phyloP scores from a whole-genome alignment of 768 basidiomycete species.

The Podaxis sp. region DNA sequence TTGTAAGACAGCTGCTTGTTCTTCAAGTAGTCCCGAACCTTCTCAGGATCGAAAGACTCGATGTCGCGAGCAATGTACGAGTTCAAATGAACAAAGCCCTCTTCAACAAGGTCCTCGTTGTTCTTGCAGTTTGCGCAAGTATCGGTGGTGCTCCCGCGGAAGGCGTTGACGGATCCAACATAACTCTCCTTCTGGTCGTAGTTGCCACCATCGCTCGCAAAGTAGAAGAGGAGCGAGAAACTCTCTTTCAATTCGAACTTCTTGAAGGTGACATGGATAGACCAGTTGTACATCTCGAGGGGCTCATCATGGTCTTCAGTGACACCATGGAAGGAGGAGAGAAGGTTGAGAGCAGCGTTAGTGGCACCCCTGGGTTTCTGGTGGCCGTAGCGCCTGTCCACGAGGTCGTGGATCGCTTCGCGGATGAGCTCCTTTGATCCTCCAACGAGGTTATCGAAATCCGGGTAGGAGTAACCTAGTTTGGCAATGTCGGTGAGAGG shows the following conservation, averaged over 20 bases:
- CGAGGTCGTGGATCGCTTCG: conserved; percentile 25
- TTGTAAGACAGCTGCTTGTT: conserved; percentile 1
- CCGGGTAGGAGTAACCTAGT: conserved; percentile 45
- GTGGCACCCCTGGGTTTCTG: neutral
- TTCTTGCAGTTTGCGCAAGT: conserved; percentile 43
- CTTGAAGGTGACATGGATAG: conserved; percentile 39
- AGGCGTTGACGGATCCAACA: conserved; percentile 20
- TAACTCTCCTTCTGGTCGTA: conserved; percentile 29
- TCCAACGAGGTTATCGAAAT: conserved; percentile 36
- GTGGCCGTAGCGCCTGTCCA: conserved; percentile 31
- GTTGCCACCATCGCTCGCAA: conserved; percentile 40
- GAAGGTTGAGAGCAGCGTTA: conserved; percentile 6
- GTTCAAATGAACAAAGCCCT: conserved; percentile 43
- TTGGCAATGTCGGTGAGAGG: conserved; percentile 22
- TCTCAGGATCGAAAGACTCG: conserved; percentile 23
- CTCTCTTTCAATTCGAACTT: conserved; percentile 43
- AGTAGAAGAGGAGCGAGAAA: conserved; percentile 47
- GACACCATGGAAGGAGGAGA: conserved; percentile 12
- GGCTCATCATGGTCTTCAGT: neutral
- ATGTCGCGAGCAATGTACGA: conserved; percentile 26
- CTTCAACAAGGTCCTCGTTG: conserved; percentile 26
- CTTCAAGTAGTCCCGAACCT: neutral
- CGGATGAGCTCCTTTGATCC: conserved; percentile 22
- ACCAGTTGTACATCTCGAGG: conserved; percentile 36
- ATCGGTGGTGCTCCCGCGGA: conserved; percentile 32